Evolutionary conservation across 2,329 filamentous ascomycete genomes (phyloP).

Genomic region (Sporothrix inflata): DNA sequence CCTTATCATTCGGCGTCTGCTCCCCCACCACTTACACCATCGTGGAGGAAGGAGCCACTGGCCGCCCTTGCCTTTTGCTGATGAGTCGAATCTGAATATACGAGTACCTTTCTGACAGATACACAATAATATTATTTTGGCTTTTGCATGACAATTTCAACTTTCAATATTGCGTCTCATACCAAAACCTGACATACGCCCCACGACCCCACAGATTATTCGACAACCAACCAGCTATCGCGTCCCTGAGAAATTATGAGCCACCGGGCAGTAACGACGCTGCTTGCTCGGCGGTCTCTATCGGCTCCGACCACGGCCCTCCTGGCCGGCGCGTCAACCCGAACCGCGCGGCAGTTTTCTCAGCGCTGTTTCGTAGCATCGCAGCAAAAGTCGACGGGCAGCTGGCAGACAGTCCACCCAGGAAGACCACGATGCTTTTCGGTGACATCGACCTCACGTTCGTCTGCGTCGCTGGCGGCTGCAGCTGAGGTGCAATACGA

Average conservation of each 20-base stretch:
- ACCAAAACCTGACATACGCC: neutral
- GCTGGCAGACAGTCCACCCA: neutral
- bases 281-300: conserved; percentile 11
- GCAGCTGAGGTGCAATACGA: neutral
- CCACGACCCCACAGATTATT: neutral
- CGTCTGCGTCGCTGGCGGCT: neutral
- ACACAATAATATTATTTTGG: neutral
- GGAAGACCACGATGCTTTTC: conserved; percentile 21
- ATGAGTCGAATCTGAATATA: neutral
- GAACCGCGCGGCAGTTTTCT: neutral
- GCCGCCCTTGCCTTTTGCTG: neutral
- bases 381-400: neutral
- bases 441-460: conserved; percentile 26
- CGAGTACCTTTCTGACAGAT: neutral
- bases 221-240: neutral
- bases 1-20: neutral
- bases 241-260: conserved; percentile 9
- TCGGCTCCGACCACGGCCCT: neutral
- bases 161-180: neutral
- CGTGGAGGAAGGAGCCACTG: conserved; percentile 11
- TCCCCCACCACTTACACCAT: conserved; percentile 17
- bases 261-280: neutral
- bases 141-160: neutral
- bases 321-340: neutral
- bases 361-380: neutral